Base-by-base conservation (phyloP, 1,284 basidiomycete genomes). In the Psilocybe mexicana region DNA sequence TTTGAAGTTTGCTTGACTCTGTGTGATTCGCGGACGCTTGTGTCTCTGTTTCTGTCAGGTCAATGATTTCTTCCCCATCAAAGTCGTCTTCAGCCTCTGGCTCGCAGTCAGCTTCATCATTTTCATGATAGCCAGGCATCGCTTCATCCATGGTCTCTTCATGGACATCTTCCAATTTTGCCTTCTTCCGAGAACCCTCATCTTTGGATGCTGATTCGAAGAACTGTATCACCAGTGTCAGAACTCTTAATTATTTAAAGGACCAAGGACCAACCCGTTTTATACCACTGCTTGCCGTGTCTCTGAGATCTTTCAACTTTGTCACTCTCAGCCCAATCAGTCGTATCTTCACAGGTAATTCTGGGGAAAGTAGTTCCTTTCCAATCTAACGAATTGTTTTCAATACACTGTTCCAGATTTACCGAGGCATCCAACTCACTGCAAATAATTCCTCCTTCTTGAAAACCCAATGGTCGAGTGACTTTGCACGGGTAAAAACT, bases 401-500 rank as follows among this genome's bases (percentile, higher is more conserved):
- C 60, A 63, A 55, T 52, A 7, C 18, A 55, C 43, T 11, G 25
- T 28, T 14, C 46, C 44, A 47, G 18, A 18, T 18, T 18, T 18
- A 18, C 18, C 18, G 18, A 18, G 18, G 24, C 11, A 43, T 8
- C 1, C 6, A 6, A 72, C 86, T 61, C 68, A 92, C 91, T 23
- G 85, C 79, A 64, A 89, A 86, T 5, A 96, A 78, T 45, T 94
- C 92, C 52, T 91, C 89, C 66, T 92, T 89, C 59, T 80, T 89
- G 12, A 81, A 83, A 38, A 94, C 83, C 81, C 85, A 94, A 45
- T 84, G 84, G 64, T 85, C 79, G 53, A 90, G 81, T 0, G 93
- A 92, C 68, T 86, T 89, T 2, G 93, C 88, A 26, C 93, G 84
- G 1, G 93, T 93, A 65, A 91, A 92, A 2, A 90, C 90, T 93